A percentile compares a stretch with the other conserved stretches of the same genome.
These are phyloP conservation scores for Dillenia turbinata DNA, from an alignment of 164 flowering plant species.

Conservation along the genomic window DNA sequence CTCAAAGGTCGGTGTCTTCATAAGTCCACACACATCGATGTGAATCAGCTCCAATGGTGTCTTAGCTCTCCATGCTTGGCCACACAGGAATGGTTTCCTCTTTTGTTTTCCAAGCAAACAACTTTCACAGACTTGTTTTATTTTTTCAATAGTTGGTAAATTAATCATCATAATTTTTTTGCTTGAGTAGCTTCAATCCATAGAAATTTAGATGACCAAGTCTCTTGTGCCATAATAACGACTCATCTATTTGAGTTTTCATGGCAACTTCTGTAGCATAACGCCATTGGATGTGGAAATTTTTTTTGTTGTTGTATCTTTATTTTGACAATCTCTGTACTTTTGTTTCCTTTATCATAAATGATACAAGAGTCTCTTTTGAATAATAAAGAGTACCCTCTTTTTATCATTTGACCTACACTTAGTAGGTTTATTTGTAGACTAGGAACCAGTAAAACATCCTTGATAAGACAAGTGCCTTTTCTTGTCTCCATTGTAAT, in stretches of 20 bases:
- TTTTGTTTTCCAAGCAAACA: too few relatives aligned
- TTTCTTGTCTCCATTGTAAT: not conserved
- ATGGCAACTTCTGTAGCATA: not conserved
- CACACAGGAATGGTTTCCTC: not conserved
- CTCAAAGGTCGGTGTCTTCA: not conserved
- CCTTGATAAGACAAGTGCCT: not conserved
- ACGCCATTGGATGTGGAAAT: not conserved
- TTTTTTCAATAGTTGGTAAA: not conserved
- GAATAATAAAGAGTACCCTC: not conserved
- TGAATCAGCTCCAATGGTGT: not conserved
- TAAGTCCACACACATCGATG: slow-evolving; percentile 3
- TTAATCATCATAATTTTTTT: not conserved
- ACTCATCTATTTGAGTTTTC: not conserved
- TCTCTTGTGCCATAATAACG: not conserved
- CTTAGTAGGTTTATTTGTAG: not conserved
- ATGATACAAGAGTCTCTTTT: not conserved
- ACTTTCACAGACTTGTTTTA: too few relatives aligned
- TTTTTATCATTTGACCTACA: not conserved
- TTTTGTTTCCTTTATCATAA: not conserved
- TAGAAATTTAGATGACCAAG: not conserved
- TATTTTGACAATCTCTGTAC: too few relatives aligned
- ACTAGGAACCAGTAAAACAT: too few relatives aligned
- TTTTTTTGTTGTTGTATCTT: too few relatives aligned
- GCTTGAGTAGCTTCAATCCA: not conserved
- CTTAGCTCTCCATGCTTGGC: slow-evolving; percentile 1